Percentiles rank a stretch among this genome's conserved stretches.
These are phyloP conservation scores for Colletotrichum sp. DNA, from an alignment of 2,329 filamentous ascomycete genomes.

Conservation along the genomic window DNA sequence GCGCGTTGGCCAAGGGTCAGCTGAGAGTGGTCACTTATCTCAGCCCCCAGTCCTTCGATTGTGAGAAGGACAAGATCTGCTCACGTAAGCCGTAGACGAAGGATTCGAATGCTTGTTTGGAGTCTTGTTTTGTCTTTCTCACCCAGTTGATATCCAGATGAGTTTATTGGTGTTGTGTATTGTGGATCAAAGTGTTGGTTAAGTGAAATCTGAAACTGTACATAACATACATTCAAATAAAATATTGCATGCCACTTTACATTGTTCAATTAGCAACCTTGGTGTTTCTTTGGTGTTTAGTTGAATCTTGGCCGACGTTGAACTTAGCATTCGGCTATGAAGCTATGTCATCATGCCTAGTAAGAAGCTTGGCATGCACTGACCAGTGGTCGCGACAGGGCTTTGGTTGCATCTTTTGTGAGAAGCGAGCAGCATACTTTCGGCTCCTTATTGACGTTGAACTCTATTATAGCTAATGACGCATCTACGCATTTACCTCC, in stretches of 20 bases:
- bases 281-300: not conserved
- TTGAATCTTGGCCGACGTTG: not conserved
- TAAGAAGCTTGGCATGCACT: not conserved
- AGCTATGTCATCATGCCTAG: not conserved
- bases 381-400: not conserved
- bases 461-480: not conserved
- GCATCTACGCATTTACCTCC: not conserved
- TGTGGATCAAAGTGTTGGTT: not conserved
- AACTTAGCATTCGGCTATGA: not conserved
- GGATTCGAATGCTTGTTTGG: not conserved
- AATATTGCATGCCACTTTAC: not conserved
- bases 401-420: not conserved
- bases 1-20: slow-evolving; percentile 11
- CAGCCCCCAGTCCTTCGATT: slow-evolving; percentile 15
- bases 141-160: not conserved
- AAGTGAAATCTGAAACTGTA: not conserved
- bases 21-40: slow-evolving; percentile 17
- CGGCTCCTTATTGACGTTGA: not conserved
- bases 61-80: slow-evolving; percentile 7
- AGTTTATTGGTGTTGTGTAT: not conserved
- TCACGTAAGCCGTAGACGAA: not conserved
- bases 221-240: not conserved
- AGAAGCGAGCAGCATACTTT: not conserved
- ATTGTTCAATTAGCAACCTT: not conserved
- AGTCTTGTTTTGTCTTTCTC: not conserved